Evolutionary conservation across 352 stramenopile species (phyloP).

Genomic region (Pythium chondricola): DNA sequence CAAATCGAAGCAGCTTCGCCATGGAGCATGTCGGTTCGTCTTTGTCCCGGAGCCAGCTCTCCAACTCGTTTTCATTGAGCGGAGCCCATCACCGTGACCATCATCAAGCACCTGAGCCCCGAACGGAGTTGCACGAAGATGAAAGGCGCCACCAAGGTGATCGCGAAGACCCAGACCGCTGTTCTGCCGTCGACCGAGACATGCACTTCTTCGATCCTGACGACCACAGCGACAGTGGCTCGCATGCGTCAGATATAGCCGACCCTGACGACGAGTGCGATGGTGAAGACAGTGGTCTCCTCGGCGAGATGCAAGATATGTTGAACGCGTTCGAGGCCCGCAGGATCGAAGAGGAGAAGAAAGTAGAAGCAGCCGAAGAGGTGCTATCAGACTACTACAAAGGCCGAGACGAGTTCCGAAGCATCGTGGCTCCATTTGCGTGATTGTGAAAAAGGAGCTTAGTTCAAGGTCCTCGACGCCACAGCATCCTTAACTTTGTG

Average conservation of each 20-base stretch:
- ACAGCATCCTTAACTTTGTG: slow-evolving; percentile 65
- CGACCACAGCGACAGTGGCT: no score
- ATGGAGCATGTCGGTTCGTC: slow-evolving; percentile 35
- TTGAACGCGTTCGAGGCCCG: slow-evolving; percentile 47
- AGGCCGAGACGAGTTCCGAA: slow-evolving; percentile 29
- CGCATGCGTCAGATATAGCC: no score
- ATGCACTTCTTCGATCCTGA: no score
- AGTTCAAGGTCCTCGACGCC: slow-evolving; percentile 47
- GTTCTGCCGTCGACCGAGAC: no score
- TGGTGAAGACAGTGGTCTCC: slow-evolving; percentile 12
- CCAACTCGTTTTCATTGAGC: slow-evolving; percentile 25
- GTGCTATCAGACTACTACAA: slow-evolving; percentile 51
- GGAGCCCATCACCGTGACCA: no score
- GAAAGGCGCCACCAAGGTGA: no score
- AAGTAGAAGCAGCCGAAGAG: slow-evolving; percentile 36
- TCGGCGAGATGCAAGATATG: slow-evolving; percentile 53
- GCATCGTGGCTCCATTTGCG: slow-evolving; percentile 11
- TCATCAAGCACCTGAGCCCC: no score
- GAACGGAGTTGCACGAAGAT: no score
- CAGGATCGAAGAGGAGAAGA: slow-evolving; percentile 59
- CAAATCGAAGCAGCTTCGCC: no score
- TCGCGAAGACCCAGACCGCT: no score
- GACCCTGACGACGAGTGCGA: no score
- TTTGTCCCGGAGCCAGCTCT: slow-evolving; percentile 55
- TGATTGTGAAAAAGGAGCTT: slow-evolving; percentile 4